phyloP scores from a whole-genome alignment of 768 basidiomycete genomes.

The Termitomyces sp. region DNA sequence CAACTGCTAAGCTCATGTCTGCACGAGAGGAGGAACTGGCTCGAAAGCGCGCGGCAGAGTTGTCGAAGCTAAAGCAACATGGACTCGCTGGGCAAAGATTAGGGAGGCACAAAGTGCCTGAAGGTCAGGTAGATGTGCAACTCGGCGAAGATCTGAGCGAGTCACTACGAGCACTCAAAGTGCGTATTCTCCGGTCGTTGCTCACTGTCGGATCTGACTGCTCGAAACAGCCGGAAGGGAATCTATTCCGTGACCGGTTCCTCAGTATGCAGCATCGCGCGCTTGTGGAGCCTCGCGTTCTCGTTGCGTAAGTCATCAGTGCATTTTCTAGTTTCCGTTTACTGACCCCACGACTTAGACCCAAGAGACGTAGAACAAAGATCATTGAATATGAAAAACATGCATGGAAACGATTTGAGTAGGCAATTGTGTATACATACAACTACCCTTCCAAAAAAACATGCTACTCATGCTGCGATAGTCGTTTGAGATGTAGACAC shows the following conservation, averaged over 20 bases:
- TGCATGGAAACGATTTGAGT: conserved; percentile 75
- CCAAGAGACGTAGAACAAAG: conserved; percentile 49
- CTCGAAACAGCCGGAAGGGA: conserved; percentile 77
- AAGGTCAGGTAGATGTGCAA: conserved; percentile 76
- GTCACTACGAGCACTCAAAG: conserved; percentile 81
- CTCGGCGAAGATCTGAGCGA: conserved; percentile 89
- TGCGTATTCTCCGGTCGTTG: conserved; percentile 29
- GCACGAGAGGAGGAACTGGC: conserved; percentile 42
- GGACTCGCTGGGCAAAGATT: conserved; percentile 75
- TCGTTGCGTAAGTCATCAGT: conserved; percentile 56
- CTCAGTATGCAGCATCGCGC: conserved; percentile 85
- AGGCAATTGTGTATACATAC: neutral
- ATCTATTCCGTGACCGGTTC: conserved; percentile 88
- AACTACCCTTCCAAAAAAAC: neutral
- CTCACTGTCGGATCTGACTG: conserved; percentile 2
- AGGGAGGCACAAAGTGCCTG: conserved; percentile 78
- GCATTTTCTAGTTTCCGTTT: neutral
- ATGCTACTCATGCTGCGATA: neutral
- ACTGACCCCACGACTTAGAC: conserved; percentile 30
- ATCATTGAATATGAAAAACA: conserved; percentile 75
- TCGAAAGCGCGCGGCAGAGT: conserved; percentile 40
- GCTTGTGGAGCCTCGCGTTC: conserved; percentile 83
- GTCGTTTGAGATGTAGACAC: no score
- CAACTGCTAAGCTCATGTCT: conserved; percentile 33
- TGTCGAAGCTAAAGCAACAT: conserved; percentile 49